Percentiles rank a stretch among this genome's conserved stretches.
phyloP scores from a whole-genome alignment of 2,329 filamentous ascomycete species.

The Diaporthe amygdali region DNA sequence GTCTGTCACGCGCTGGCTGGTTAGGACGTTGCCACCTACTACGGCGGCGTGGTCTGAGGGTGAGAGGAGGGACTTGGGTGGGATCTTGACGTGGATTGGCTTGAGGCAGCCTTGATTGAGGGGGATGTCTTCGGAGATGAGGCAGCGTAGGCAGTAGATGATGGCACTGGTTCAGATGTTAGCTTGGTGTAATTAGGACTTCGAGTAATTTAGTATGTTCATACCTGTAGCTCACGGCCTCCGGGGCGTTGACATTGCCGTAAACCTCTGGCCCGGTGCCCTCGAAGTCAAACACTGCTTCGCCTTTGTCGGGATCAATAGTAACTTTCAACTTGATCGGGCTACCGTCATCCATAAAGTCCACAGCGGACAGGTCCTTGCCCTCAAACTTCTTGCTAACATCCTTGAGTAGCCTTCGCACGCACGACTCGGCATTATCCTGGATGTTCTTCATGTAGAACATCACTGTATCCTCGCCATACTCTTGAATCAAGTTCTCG shows the following conservation, averaged over 20 bases:
- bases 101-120: constrained; percentile 85
- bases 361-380: constrained; percentile 73
- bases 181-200: constrained; percentile 26
- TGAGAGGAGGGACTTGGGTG: constrained; percentile 73
- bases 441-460: constrained; percentile 87
- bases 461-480: constrained; percentile 77
- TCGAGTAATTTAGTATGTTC: background rate
- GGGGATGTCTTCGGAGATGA: constrained; percentile 83
- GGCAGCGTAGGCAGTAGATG: constrained; percentile 82
- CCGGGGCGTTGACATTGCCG: constrained; percentile 77
- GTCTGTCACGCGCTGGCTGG: constrained; percentile 80
- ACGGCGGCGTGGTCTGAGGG: constrained; percentile 80
- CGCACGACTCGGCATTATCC: constrained; percentile 77
- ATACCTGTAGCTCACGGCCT: constrained; percentile 73
- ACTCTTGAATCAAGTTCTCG: constrained; percentile 75
- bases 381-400: constrained; percentile 74
- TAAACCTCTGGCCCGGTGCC: constrained; percentile 80
- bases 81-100: constrained; percentile 77
- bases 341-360: constrained; percentile 88
- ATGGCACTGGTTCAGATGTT: constrained; percentile 60
- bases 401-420: constrained; percentile 74
- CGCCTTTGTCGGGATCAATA: constrained; percentile 75
- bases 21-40: constrained; percentile 83
- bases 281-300: constrained; percentile 78
- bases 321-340: constrained; percentile 77